These are phyloP conservation scores for Pseudisothecium myosuroides DNA, from an alignment of 225 moss, liverwort and hornwort genomes.

Conservation along the genomic window DNA sequence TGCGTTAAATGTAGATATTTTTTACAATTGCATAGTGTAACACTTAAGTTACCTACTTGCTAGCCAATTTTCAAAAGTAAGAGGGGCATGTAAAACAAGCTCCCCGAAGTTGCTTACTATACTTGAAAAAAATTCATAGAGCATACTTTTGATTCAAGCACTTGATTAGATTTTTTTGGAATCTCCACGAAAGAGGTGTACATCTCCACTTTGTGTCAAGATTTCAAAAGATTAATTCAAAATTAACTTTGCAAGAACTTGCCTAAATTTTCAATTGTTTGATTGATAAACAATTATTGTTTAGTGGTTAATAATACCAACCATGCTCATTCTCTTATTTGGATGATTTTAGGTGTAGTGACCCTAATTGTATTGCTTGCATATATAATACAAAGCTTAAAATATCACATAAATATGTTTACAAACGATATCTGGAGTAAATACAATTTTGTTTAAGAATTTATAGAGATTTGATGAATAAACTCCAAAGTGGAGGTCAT, in stretches of 20 bases:
- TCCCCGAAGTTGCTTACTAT: not conserved
- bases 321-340: accelerated
- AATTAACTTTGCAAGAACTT: not conserved
- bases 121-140: not conserved
- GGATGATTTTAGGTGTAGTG: accelerated
- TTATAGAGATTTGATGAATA: not conserved
- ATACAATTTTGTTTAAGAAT: not conserved
- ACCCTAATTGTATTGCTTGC: not conserved
- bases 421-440: accelerated
- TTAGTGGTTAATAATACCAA: not conserved
- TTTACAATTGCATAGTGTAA: not conserved
- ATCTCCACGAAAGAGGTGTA: accelerated
- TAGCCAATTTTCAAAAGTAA: not conserved
- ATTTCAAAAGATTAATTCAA: not conserved
- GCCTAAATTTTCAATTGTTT: not conserved
- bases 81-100: accelerated
- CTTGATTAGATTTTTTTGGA: accelerated
- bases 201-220: accelerated
- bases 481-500: not conserved
- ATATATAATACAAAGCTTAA: not conserved
- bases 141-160: not conserved
- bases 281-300: not conserved
- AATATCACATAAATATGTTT: not conserved
- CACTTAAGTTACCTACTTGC: not conserved
- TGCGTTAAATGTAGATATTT: not conserved